These are phyloP conservation scores for Zygosaccharomyces rouxii DNA, from an alignment of 805 yeast genomes.

Conservation along the genomic window DNA sequence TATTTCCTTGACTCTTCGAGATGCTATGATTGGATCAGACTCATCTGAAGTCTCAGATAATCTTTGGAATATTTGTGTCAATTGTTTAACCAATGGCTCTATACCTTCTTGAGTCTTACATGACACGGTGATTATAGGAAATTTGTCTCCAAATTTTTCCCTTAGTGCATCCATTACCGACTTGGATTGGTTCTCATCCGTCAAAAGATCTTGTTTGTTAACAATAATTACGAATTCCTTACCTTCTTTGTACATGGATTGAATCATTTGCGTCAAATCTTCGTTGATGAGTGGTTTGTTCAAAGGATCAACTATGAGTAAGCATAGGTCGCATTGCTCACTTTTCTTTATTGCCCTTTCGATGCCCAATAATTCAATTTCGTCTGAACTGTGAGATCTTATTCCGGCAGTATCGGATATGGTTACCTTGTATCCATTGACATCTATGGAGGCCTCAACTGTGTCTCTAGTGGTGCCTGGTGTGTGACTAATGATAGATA, in stretches of 20 bases:
- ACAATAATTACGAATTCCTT: conserved; percentile 41
- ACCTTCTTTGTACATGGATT: conserved; percentile 10
- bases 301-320: conserved; percentile 49
- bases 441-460: conserved; percentile 73
- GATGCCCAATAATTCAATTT: conserved; percentile 77
- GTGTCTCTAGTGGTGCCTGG: conserved; percentile 95
- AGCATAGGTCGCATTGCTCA: conserved; percentile 59
- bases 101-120: conserved; percentile 60
- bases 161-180: conserved; percentile 22
- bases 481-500: conserved; percentile 83
- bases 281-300: conserved; percentile 26
- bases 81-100: conserved; percentile 37
- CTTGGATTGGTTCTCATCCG: conserved; percentile 15
- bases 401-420: conserved; percentile 94
- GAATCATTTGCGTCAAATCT: conserved; percentile 34
- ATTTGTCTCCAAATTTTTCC: conserved; percentile 15
- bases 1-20: conserved; percentile 72
- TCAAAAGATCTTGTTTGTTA: conserved; percentile 56
- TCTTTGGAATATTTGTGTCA: conserved; percentile 45
- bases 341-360: conserved; percentile 64
- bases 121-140: conserved; percentile 46
- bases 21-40: conserved; percentile 65
- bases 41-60: conserved; percentile 45
- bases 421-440: conserved; percentile 77
- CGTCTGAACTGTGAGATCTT: conserved; percentile 48